A percentile compares a stretch with the other conserved stretches of the same genome.
These are phyloP conservation scores for Lasiosphaeria ovina DNA, from an alignment of 495 filamentous ascomycete genomes.

Conservation along the genomic window DNA sequence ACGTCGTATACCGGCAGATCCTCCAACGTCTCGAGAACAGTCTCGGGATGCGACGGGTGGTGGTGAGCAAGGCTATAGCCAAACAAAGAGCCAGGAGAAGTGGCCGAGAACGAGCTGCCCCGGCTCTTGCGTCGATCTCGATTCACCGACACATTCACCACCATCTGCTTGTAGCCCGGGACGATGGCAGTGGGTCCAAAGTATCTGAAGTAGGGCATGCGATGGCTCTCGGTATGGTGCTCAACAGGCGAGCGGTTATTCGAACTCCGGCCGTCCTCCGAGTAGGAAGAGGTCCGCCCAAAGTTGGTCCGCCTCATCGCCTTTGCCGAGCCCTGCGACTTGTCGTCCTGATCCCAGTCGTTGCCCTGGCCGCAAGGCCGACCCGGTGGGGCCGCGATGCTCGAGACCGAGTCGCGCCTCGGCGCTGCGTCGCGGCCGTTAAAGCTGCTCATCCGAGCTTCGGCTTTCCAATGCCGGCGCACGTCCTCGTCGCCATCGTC, in stretches of 20 bases:
- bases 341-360: conserved; percentile 31
- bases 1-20: conserved; percentile 79
- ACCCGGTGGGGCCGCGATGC: conserved; percentile 15
- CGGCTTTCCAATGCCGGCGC: conserved; percentile 32
- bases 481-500: conserved; percentile 36
- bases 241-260: conserved; percentile 42
- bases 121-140: conserved; percentile 47
- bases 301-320: conserved; percentile 22
- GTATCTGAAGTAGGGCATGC: conserved; percentile 84
- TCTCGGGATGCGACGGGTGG: conserved; percentile 36
- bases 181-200: conserved; percentile 88
- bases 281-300: conserved; percentile 37
- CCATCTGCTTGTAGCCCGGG: conserved; percentile 90
- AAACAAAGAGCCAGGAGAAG: conserved; percentile 36
- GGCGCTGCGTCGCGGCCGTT: conserved; percentile 17
- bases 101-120: conserved; percentile 39
- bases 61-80: conserved; percentile 14
- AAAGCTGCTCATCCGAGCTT: conserved; percentile 22
- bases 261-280: conserved; percentile 42
- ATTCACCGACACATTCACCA: conserved; percentile 64
- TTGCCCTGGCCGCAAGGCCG: conserved; percentile 22
- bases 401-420: conserved; percentile 27
- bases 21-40: conserved; percentile 54
- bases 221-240: conserved; percentile 53
- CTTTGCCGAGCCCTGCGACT: conserved; percentile 22